Conservation (phyloP, 1,284 basidiomycete genomes). For the Gymnopus androsaceus region DNA sequence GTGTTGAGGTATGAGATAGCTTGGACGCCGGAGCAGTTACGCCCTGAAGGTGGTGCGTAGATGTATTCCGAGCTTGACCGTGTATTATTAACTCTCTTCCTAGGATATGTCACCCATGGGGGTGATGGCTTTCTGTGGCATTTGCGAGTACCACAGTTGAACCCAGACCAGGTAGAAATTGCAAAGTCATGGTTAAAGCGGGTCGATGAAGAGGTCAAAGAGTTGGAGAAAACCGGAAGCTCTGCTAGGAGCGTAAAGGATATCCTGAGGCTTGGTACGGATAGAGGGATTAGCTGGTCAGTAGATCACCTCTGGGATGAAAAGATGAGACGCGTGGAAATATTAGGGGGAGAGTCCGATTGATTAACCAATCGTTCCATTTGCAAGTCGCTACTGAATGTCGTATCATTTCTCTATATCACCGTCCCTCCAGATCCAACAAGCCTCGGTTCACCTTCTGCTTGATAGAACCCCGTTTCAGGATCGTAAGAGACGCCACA, state of each 20-base stretch:
- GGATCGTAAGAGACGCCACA: conserved; percentile 3
- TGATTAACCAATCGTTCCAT: no score
- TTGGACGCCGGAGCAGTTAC: conserved; percentile 64
- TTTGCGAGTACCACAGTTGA: conserved; percentile 37
- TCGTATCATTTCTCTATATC: background rate
- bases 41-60: conserved; percentile 46
- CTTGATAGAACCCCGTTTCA: background rate
- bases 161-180: conserved; percentile 42
- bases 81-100: conserved; percentile 14
- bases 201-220: conserved; percentile 43
- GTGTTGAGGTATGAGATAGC: conserved; percentile 68
- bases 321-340: conserved; percentile 27
- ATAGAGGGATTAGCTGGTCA: conserved; percentile 55
- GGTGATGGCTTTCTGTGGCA: conserved; percentile 53
- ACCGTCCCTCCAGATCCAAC: background rate
- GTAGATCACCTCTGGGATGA: conserved; percentile 52
- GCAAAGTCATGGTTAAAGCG: conserved; percentile 54
- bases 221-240: conserved; percentile 36
- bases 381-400: no score
- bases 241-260: conserved; percentile 33
- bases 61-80: conserved; percentile 10
- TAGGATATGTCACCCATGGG: conserved; percentile 71
- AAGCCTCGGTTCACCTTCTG: conserved; percentile 4
- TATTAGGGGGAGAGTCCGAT: background rate
- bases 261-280: conserved; percentile 51